A percentile compares a stretch with the other conserved stretches of the same genome.
phyloP scores from a whole-genome alignment of 2,329 filamentous ascomycete species.

The Trichoderma pleuroti region DNA sequence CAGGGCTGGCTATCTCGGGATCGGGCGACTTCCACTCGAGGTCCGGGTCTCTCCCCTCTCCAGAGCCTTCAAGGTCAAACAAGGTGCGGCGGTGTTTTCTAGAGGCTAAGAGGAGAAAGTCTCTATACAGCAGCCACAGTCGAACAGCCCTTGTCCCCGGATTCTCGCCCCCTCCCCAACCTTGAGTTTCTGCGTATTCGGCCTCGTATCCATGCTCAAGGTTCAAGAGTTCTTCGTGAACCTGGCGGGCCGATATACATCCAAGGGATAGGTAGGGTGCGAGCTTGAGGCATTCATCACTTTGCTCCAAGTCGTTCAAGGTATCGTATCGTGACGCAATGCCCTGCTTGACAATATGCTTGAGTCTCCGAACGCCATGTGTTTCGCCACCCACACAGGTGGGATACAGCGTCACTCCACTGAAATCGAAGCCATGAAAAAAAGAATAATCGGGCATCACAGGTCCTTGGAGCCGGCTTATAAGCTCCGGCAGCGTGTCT shows the following conservation, averaged over 20 bases:
- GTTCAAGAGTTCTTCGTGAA: slow-evolving; percentile 63
- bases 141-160: slow-evolving; percentile 66
- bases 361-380: slow-evolving; percentile 54
- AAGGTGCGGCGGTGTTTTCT: slow-evolving; percentile 64
- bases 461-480: slow-evolving; percentile 55
- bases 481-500: slow-evolving; percentile 48
- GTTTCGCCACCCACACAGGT: slow-evolving; percentile 58
- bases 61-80: slow-evolving; percentile 64
- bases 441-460: slow-evolving; percentile 32
- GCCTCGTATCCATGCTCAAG: slow-evolving; percentile 63
- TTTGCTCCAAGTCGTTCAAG: slow-evolving; percentile 65
- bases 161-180: slow-evolving; percentile 69
- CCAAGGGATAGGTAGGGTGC: slow-evolving; percentile 71
- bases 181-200: slow-evolving; percentile 40
- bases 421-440: slow-evolving; percentile 46
- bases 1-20: slow-evolving; percentile 26
- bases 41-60: slow-evolving; percentile 39
- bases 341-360: slow-evolving; percentile 58
- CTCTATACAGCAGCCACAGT: slow-evolving; percentile 73
- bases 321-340: slow-evolving; percentile 63
- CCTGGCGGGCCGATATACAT: slow-evolving; percentile 67
- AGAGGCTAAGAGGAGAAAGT: slow-evolving; percentile 76
- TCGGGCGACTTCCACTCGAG: slow-evolving; percentile 49
- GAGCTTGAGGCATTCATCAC: slow-evolving; percentile 71
- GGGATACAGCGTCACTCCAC: slow-evolving; percentile 60